These are phyloP conservation scores for Septoria linicola DNA, from an alignment of 2,329 filamentous ascomycete genomes.

Conservation along the genomic window DNA sequence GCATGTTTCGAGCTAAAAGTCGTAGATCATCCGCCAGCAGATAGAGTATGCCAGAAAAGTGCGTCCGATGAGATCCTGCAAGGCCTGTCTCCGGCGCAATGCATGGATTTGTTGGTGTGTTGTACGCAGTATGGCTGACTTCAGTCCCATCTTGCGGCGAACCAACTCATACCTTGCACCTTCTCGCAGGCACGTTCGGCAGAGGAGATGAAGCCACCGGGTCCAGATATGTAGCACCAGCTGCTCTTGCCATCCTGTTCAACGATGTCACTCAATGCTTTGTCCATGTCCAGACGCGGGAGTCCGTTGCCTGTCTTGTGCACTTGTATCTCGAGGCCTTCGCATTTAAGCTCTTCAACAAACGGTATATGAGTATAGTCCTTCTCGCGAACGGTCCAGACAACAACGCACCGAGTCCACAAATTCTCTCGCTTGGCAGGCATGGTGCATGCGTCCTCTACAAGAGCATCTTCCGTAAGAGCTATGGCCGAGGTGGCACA, in stretches of 20 bases:
- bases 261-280: conserved; percentile 8
- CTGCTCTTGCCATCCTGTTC: not conserved
- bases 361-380: conserved; percentile 16
- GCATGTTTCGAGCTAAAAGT: no score
- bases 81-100: no score
- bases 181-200: conserved; percentile 14
- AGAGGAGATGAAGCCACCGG: conserved; percentile 13
- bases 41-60: no score
- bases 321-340: conserved; percentile 16
- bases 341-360: conserved; percentile 11
- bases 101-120: no score
- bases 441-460: not conserved
- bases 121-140: no score
- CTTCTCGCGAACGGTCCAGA: conserved; percentile 19
- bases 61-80: no score
- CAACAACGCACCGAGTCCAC: conserved; percentile 20
- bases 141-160: conserved; percentile 18
- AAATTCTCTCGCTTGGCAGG: not conserved
- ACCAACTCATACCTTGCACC: conserved; percentile 13
- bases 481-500: not conserved
- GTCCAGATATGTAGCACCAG: conserved; percentile 22
- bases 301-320: conserved; percentile 13
- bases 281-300: conserved; percentile 10
- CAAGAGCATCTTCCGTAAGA: not conserved
- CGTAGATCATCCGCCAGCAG: no score